Evolutionary conservation across 306 rosid species (phyloP).

Genomic region (Biancaea sappan): DNA sequence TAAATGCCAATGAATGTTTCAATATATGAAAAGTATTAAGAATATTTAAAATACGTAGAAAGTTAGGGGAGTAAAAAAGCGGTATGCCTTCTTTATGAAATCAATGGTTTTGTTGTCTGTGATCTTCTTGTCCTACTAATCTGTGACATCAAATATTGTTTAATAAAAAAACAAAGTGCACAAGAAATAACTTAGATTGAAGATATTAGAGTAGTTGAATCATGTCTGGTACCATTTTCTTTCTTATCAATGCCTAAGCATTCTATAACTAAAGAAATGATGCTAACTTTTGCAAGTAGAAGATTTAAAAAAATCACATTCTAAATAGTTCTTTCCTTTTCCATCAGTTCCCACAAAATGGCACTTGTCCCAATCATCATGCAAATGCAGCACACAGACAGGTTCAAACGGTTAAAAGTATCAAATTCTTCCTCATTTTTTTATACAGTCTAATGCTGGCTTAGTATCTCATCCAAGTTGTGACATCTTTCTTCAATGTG

Average conservation of each 20-base stretch:
- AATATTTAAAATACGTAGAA: neutral
- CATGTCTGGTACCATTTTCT: neutral
- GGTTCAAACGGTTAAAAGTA: neutral
- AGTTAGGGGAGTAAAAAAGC: conserved; percentile 25
- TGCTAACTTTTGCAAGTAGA: neutral
- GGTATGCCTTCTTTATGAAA: conserved; percentile 69
- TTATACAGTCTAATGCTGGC: neutral
- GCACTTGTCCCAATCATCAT: neutral
- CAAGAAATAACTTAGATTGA: neutral
- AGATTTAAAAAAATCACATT: neutral
- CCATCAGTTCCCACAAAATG: neutral
- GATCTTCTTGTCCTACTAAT: conserved; percentile 80
- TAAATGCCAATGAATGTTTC: no score
- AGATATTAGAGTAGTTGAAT: neutral
- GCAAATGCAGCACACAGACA: neutral
- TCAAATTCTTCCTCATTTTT: neutral
- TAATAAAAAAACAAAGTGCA: no score
- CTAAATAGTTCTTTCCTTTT: neutral
- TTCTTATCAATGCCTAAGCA: neutral
- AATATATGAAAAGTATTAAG: no score
- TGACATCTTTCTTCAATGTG: conserved; percentile 37
- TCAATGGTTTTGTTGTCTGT: conserved; percentile 69
- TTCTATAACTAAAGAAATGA: neutral
- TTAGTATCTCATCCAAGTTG: neutral
- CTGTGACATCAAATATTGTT: conserved; percentile 84